These are phyloP conservation scores for Rasamsonia emersonii DNA, from an alignment of 2,329 filamentous ascomycete species.

Conservation along the genomic window DNA sequence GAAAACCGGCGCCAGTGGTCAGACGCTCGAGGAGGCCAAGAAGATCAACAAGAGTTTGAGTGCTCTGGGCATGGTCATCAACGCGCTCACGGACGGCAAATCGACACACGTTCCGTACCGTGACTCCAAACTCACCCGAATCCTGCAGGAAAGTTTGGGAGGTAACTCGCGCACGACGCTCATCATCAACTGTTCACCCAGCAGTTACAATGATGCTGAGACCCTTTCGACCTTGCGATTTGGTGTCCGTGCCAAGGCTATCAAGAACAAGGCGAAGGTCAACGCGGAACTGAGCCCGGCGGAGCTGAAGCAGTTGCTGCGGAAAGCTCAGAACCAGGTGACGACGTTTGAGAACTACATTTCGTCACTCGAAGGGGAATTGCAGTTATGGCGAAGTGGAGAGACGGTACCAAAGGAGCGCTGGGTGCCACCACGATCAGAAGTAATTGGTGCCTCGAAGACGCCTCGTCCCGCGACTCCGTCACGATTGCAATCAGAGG, in stretches of 20 bases:
- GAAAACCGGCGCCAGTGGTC: slow-evolving; percentile 94
- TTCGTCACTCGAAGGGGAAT: slow-evolving; percentile 70
- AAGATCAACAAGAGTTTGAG: slow-evolving; percentile 99
- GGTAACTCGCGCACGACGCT: slow-evolving; percentile 97
- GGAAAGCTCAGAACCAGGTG: slow-evolving; percentile 83
- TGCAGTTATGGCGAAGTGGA: slow-evolving; percentile 78
- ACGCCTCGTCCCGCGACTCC: slow-evolving; percentile 34
- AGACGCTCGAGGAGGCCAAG: slow-evolving; percentile 95
- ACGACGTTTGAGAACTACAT: slow-evolving; percentile 86
- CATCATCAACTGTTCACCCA: slow-evolving; percentile 98
- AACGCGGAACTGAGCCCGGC: slow-evolving; percentile 94
- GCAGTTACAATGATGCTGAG: slow-evolving; percentile 95
- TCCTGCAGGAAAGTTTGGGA: slow-evolving; percentile 91
- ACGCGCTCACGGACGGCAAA: slow-evolving; percentile 92
- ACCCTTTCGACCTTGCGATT: slow-evolving; percentile 88
- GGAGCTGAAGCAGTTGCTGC: slow-evolving; percentile 86
- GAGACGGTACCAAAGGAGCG: slow-evolving; percentile 80
- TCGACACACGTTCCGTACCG: slow-evolving; percentile 92
- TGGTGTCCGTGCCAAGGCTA: slow-evolving; percentile 92
- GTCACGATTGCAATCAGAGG: slow-evolving; percentile 31
- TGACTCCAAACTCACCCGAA: slow-evolving; percentile 95
- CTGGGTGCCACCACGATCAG: slow-evolving; percentile 65
- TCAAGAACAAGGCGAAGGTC: slow-evolving; percentile 99
- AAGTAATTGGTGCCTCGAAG: slow-evolving; percentile 43
- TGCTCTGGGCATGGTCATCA: slow-evolving; percentile 98